Evolutionary conservation across 148 eudicot genomes (phyloP).

Genomic region (Gaultheria prostrata): DNA sequence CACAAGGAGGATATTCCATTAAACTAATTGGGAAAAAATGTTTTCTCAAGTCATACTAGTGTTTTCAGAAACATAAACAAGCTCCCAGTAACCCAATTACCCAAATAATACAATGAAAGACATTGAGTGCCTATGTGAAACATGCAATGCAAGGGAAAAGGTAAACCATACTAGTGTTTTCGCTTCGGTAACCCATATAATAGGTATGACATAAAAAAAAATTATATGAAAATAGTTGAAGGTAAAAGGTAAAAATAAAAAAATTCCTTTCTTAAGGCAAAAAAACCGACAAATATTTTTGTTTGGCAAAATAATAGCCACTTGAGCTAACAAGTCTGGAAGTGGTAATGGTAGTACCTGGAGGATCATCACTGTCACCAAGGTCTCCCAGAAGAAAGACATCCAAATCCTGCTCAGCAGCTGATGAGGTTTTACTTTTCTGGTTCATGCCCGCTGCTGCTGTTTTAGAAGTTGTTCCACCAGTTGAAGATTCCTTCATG

Average conservation of each 20-base stretch:
- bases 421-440: slow-evolving; percentile 53
- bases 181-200: neutral
- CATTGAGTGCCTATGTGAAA: neutral
- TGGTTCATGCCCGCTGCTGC: slow-evolving; percentile 39
- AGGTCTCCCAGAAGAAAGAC: slow-evolving; percentile 92
- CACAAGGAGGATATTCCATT: neutral
- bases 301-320: neutral
- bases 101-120: neutral
- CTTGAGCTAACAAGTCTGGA: slow-evolving; percentile 10
- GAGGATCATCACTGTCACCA: slow-evolving; percentile 81
- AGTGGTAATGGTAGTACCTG: slow-evolving; percentile 43
- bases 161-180: neutral
- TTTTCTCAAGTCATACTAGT: neutral
- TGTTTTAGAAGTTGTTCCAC: slow-evolving; percentile 36
- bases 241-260: neutral
- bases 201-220: neutral
- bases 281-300: neutral
- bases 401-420: slow-evolving; percentile 89
- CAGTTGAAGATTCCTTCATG: slow-evolving; percentile 44
- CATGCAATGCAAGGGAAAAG: neutral
- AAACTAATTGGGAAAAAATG: neutral
- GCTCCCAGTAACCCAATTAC: neutral
- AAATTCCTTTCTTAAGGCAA: neutral
- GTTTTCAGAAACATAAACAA: neutral
- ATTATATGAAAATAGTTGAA: neutral